Conservation (phyloP, 805 yeast species). For the Wickerhamomyces canadensis region DNA sequence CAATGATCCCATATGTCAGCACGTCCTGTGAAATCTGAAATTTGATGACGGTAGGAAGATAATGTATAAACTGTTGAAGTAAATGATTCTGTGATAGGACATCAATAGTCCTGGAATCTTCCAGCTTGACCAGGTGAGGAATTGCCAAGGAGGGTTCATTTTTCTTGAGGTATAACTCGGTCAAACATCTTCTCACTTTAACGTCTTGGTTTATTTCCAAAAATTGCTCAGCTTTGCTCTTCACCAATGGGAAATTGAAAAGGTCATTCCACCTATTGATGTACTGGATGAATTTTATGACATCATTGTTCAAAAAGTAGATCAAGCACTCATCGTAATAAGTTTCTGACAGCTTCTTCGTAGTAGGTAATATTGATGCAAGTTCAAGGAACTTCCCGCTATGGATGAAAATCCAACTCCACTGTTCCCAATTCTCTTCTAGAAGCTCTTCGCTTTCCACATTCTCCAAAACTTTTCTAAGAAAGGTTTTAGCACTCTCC, state of each 20-base stretch:
- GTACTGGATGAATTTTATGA: slow-evolving; percentile 35
- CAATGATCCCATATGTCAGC: slow-evolving; percentile 32
- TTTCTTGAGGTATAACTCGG: slow-evolving; percentile 49
- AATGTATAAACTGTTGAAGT: slow-evolving; percentile 40
- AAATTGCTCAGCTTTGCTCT: slow-evolving; percentile 16
- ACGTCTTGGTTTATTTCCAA: slow-evolving; percentile 12
- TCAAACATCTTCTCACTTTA: slow-evolving; percentile 40
- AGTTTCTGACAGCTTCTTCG: slow-evolving; percentile 22
- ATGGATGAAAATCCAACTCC: slow-evolving; percentile 50
- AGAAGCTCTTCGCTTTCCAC: slow-evolving; percentile 21
- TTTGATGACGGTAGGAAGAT: slow-evolving; percentile 47
- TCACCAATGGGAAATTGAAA: slow-evolving; percentile 40
- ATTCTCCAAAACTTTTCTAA: slow-evolving; percentile 34
- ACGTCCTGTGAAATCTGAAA: slow-evolving; percentile 36
- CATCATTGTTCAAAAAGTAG: slow-evolving; percentile 33
- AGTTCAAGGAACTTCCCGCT: slow-evolving; percentile 40
- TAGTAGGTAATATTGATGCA: slow-evolving; percentile 51
- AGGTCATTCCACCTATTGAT: slow-evolving; percentile 53
- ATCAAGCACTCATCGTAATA: slow-evolving; percentile 44
- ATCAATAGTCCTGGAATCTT: slow-evolving; percentile 49
- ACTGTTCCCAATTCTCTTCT: slow-evolving; percentile 55
- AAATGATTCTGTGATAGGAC: slow-evolving; percentile 62
- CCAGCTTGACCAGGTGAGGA: slow-evolving; percentile 50
- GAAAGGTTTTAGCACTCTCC: slow-evolving; percentile 48
- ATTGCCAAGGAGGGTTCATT: slow-evolving; percentile 61